Percentiles rank a stretch among this genome's conserved stretches.
Conservation (phyloP, 208 protist genomes). For the Spongospora subterranea region DNA sequence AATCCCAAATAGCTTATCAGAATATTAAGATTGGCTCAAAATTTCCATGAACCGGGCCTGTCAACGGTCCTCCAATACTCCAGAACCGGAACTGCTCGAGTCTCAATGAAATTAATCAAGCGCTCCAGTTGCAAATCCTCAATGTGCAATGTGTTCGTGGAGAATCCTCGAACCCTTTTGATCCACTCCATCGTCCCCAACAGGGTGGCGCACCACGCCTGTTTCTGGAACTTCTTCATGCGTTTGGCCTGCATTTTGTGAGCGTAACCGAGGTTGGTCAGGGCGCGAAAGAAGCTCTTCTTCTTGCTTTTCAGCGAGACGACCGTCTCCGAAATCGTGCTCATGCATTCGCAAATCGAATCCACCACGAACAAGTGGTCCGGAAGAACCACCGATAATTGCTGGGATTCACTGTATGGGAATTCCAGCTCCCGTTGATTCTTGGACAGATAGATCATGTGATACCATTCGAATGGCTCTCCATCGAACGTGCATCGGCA, state of each 20-base stretch:
- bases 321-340: neutral
- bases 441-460: conserved; percentile 18
- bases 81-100: conserved; percentile 1
- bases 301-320: conserved; percentile 52
- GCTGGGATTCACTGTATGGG: conserved; percentile 22
- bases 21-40: too few relatives aligned
- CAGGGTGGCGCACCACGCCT: conserved; percentile 41
- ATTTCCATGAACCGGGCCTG: too few relatives aligned
- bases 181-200: conserved; percentile 36
- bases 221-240: conserved; percentile 57
- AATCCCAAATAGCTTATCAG: too few relatives aligned
- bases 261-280: conserved; percentile 47
- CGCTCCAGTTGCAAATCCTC: neutral
- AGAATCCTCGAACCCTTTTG: neutral
- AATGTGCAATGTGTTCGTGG: conserved; percentile 50
- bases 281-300: conserved; percentile 49
- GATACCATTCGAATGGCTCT: conserved; percentile 28
- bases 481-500: neutral
- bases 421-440: conserved; percentile 48
- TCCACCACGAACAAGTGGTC: conserved; percentile 37
- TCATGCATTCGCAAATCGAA: conserved; percentile 45
- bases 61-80: conserved; percentile 25
- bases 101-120: conserved; percentile 37
- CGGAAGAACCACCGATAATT: conserved; percentile 22
- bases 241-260: conserved; percentile 50